phyloP scores from a whole-genome alignment of 805 yeast species.

The Ogataea thermomethanolica region DNA sequence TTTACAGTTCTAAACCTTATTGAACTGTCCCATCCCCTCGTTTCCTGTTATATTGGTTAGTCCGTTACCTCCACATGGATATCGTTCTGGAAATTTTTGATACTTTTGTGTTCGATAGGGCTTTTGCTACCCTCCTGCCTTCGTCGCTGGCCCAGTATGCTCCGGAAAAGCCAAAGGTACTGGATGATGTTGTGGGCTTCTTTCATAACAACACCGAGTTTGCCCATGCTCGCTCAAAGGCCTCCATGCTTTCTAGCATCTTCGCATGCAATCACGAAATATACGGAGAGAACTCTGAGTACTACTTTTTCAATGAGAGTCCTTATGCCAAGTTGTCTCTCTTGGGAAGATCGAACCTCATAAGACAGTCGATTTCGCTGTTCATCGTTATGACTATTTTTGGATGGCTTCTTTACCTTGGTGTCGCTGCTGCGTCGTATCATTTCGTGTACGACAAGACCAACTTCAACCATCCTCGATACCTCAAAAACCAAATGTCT shows the following conservation, averaged over 20 bases:
- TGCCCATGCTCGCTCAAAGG: slow-evolving; percentile 18
- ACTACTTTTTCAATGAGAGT: slow-evolving; percentile 55
- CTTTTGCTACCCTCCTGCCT: slow-evolving; percentile 70
- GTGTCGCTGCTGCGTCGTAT: slow-evolving; percentile 75
- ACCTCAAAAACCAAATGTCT: slow-evolving; percentile 86
- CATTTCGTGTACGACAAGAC: slow-evolving; percentile 77
- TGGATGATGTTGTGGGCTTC: slow-evolving; percentile 20
- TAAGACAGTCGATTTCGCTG: slow-evolving; percentile 70
- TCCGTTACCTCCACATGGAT: slow-evolving; percentile 60
- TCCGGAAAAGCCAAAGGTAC: slow-evolving; percentile 29
- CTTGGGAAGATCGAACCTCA: slow-evolving; percentile 63
- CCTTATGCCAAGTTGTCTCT: slow-evolving; percentile 61
- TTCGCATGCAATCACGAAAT: slow-evolving; percentile 22
- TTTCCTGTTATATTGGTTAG: background rate
- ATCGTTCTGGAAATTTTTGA: slow-evolving; percentile 80
- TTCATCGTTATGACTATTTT: slow-evolving; percentile 70
- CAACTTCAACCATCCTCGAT: slow-evolving; percentile 93
- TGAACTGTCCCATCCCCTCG: background rate
- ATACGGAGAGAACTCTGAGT: slow-evolving; percentile 43
- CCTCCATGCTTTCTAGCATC: slow-evolving; percentile 28
- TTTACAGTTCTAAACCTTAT: background rate
- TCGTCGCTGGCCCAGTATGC: slow-evolving; percentile 39
- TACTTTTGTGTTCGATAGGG: slow-evolving; percentile 65
- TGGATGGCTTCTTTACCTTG: slow-evolving; percentile 80
- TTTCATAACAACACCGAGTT: slow-evolving; percentile 27